Evolutionary conservation across 1,284 basidiomycete genomes (phyloP), one percentile per base, ranked within the genome.

Genomic region (Boletellus deceptivus): DNA sequence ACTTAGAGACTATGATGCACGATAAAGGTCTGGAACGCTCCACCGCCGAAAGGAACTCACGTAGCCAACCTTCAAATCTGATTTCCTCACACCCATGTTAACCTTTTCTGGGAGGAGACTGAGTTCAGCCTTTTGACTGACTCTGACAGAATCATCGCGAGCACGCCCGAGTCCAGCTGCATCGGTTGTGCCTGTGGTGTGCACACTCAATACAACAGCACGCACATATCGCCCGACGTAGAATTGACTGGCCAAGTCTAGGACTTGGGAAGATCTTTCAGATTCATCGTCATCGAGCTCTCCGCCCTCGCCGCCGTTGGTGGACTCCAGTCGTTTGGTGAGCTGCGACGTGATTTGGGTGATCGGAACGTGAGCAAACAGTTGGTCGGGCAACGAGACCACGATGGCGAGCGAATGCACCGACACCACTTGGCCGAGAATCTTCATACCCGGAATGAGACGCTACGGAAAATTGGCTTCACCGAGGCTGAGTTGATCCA

Each of bases 341-440:
- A 96, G 80, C 59, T 90, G 84, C 14, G 80, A 72, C n/a, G 94
- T 93, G 54, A 99, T 83, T 69, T 95, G 86, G 31, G 95, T 98
- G 60, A 99, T 94, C 10, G 97, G 96, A 24, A 99, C 79, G 70
- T 99, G 95, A 4, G 84, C 97, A 57, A 94, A 82, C 38, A 99
- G 83, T 73, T 99, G 96, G 67, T 95, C 92, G 20, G 97, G 96
- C 20, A 99, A 78, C 7, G 95, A 98, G 22, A 99, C 76, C 51
- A 99, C 83, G 39, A 99, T 79, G 42, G 92, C 91, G 22, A 99
- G 83, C 4, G 96, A 92, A 56, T 93, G 84, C 43, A 99, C 81
- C 14, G 89, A 85, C 58, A 93, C 80, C 44, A 99, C 80, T 70
- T 93, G 90, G 31, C 86, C 88, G 31, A 99, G 77, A 17, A 98